phyloP scores from a whole-genome alignment of 2,329 filamentous ascomycete species.

The Lachnum nothofagi region DNA sequence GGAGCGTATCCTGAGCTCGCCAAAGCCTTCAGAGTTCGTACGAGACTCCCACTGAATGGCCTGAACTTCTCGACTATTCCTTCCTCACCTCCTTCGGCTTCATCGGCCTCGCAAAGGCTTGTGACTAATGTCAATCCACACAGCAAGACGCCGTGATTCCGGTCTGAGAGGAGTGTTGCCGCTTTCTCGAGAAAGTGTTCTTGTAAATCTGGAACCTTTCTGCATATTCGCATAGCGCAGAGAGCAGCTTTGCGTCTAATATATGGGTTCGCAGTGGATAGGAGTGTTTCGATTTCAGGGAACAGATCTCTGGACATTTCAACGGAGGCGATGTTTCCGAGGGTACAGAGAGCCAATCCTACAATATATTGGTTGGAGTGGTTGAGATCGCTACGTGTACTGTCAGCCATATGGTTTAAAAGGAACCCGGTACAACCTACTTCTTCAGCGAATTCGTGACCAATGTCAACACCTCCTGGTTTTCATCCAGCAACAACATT shows the following conservation, averaged over 20 bases:
- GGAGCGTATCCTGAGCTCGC: slow-evolving; percentile 95
- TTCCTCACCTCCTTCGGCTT: slow-evolving; percentile 84
- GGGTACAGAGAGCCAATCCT: slow-evolving; percentile 87
- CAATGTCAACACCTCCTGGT: slow-evolving; percentile 93
- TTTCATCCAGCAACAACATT: slow-evolving; percentile 93
- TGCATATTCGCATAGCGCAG: slow-evolving; percentile 98
- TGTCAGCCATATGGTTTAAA: slow-evolving; percentile 3
- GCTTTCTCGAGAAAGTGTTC: slow-evolving; percentile 97
- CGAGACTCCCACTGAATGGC: slow-evolving; percentile 74
- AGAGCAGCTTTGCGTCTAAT: slow-evolving; percentile 93
- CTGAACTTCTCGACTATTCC: slow-evolving; percentile 88
- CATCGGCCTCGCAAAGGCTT: slow-evolving; percentile 90
- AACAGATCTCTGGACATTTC: slow-evolving; percentile 99
- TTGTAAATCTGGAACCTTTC: slow-evolving; percentile 93
- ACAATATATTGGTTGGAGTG: slow-evolving; percentile 99
- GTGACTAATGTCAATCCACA: slow-evolving; percentile 88
- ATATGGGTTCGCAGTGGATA: slow-evolving; percentile 95
- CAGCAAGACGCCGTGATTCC: slow-evolving; percentile 91
- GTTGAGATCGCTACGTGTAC: slow-evolving; percentile 68
- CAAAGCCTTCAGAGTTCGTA: slow-evolving; percentile 85
- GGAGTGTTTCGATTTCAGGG: slow-evolving; percentile 84
- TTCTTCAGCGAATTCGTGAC: slow-evolving; percentile 98
- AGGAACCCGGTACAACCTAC: slow-evolving; percentile 44
- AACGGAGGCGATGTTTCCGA: slow-evolving; percentile 94
- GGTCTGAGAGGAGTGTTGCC: slow-evolving; percentile 77